Conservation (phyloP, 2,329 filamentous ascomycete species). For the Ophiocordyceps polyrhachis-furcata region DNA sequence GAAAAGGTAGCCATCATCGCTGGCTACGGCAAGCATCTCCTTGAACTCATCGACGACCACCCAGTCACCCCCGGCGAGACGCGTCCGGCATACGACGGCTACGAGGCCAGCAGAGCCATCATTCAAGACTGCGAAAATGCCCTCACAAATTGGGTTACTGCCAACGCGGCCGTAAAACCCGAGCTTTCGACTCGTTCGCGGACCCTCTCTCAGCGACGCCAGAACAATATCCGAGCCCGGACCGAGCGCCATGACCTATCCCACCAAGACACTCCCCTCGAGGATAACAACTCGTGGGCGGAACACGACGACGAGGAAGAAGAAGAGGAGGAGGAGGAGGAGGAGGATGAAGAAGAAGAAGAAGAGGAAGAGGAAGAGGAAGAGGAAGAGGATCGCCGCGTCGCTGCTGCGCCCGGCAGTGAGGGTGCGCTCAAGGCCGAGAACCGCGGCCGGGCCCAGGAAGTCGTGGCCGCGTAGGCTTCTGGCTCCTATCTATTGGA, state of each 20-base stretch:
- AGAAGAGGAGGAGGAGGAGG: constrained; percentile 11
- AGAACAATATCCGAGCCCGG: constrained; percentile 48
- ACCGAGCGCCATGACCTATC: constrained; percentile 64
- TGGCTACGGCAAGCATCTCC: constrained; percentile 92
- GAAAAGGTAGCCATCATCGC: constrained; percentile 98
- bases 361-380: constrained; percentile 48
- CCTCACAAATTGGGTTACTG: constrained; percentile 88
- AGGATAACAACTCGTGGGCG: constrained; percentile 65
- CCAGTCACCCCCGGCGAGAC: constrained; percentile 96
- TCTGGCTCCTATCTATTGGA: neutral
- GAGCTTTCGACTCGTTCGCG: constrained; percentile 77
- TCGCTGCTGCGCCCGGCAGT: constrained; percentile 26
- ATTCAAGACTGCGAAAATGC: constrained; percentile 98
- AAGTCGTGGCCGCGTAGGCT: constrained; percentile 25
- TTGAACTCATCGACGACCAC: constrained; percentile 90
- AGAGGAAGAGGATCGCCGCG: constrained; percentile 30
- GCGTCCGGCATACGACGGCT: constrained; percentile 86
- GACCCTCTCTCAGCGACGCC: constrained; percentile 69
- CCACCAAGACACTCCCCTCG: constrained; percentile 59
- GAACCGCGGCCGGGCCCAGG: constrained; percentile 34
- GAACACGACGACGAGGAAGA: constrained; percentile 47
- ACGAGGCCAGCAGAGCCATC: constrained; percentile 95
- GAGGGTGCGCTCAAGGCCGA: constrained; percentile 37
- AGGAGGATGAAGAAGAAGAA: constrained; percentile 20
- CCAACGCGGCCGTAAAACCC: constrained; percentile 73